Conservation (phyloP, 441 rosid species). For the Eutrema salsugineum region DNA sequence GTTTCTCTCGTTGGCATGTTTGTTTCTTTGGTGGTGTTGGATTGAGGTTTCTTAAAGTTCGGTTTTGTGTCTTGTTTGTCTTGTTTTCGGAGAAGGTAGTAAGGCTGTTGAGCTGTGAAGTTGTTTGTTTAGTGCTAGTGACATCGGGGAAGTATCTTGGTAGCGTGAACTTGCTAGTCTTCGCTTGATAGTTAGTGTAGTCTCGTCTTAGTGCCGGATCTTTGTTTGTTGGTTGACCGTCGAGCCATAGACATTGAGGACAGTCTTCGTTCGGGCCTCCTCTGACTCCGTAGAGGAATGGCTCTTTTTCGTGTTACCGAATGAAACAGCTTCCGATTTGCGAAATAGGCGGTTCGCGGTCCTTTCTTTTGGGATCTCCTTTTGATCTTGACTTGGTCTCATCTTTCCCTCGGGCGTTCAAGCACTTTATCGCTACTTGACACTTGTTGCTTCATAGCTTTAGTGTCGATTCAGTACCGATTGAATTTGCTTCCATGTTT, state of each 20-base stretch:
- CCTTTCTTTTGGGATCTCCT: too few relatives aligned
- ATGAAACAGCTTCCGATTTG: too few relatives aligned
- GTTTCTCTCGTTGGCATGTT: too few relatives aligned
- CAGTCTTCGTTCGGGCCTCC: background rate
- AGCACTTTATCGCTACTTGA: too few relatives aligned
- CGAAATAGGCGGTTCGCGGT: too few relatives aligned
- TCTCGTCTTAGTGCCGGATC: background rate
- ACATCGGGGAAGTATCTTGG: background rate
- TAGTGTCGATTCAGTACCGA: too few relatives aligned
- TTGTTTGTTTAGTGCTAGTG: background rate
- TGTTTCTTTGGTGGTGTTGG: background rate
- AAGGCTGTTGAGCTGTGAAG: background rate
- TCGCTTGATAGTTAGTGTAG: background rate
- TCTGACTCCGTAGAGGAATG: too few relatives aligned
- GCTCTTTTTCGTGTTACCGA: too few relatives aligned
- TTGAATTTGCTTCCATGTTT: too few relatives aligned
- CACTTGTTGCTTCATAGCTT: too few relatives aligned
- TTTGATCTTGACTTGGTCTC: too few relatives aligned
- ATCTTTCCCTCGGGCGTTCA: too few relatives aligned
- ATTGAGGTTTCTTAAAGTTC: background rate
- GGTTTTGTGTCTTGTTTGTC: background rate
- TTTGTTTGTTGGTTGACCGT: background rate
- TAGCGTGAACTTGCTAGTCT: background rate
- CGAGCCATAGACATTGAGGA: background rate
- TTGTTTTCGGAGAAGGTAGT: background rate